Percentiles rank a stretch among this genome's conserved stretches.
Conservation (phyloP, 208 protist species). For the Trypanosoma melophagium region DNA sequence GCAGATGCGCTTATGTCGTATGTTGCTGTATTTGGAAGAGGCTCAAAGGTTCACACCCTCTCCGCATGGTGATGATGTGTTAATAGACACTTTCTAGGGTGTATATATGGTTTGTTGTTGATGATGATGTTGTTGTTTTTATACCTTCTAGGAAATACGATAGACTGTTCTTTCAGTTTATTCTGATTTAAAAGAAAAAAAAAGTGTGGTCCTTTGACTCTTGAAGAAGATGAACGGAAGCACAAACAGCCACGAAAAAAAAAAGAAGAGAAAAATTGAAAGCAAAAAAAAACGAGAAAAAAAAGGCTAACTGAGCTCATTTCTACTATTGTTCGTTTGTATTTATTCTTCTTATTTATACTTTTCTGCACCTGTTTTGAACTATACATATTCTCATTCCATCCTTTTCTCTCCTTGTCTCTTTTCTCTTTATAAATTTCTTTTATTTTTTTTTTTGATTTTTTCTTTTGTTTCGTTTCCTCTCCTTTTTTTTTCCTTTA, state of each 20-base stretch:
- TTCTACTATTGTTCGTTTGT: slow-evolving; percentile 8
- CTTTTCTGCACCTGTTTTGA: slow-evolving; percentile 15
- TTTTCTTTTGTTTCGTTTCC: background rate
- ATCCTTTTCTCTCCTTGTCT: slow-evolving; percentile 24
- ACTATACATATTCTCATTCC: slow-evolving; percentile 1
- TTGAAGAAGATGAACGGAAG: background rate
- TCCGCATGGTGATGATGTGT: slow-evolving; percentile 47
- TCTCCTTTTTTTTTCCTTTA: slow-evolving; percentile 11
- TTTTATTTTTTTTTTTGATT: slow-evolving; percentile 7
- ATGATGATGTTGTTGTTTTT: too few relatives aligned
- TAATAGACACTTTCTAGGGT: background rate
- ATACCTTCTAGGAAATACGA: too few relatives aligned
- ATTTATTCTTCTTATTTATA: slow-evolving; percentile 12
- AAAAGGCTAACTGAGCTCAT: slow-evolving; percentile 29
- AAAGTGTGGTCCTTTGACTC: background rate
- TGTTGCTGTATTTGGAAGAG: slow-evolving; percentile 63
- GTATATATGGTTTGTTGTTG: too few relatives aligned
- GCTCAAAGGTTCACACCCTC: slow-evolving; percentile 42
- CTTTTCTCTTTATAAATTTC: slow-evolving; percentile 21
- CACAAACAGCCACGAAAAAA: slow-evolving; percentile 8
- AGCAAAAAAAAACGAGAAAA: slow-evolving; percentile 2
- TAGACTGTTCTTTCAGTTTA: too few relatives aligned
- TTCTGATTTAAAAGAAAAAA: background rate
- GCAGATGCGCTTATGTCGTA: slow-evolving; percentile 52
- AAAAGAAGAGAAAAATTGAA: background rate